phyloP scores from a whole-genome alignment of 768 basidiomycete genomes.

The Leccinum olivaceopallidum region DNA sequence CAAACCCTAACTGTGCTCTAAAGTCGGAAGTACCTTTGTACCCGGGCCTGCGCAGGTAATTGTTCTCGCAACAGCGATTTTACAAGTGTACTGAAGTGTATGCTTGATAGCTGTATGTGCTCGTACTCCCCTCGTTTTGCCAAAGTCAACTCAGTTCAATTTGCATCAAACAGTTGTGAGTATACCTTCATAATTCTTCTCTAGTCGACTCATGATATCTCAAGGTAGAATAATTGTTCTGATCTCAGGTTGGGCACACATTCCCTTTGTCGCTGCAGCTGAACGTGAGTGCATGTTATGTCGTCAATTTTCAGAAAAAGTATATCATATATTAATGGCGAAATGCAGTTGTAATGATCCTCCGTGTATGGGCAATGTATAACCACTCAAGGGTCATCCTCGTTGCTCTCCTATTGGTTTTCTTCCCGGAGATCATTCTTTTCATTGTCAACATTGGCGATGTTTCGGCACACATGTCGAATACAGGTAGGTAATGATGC shows the following conservation, averaged over 20 bases:
- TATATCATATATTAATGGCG: neutral
- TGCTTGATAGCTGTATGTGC: slow-evolving; percentile 7
- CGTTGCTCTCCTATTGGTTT: neutral
- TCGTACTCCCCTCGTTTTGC: neutral
- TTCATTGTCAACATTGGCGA: neutral
- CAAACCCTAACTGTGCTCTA: neutral
- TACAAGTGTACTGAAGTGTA: neutral
- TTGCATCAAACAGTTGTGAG: slow-evolving; percentile 6
- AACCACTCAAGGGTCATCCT: slow-evolving; percentile 2
- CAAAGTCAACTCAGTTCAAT: neutral
- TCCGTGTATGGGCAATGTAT: slow-evolving; percentile 6
- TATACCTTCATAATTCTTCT: too few species aligned
- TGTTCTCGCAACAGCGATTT: neutral
- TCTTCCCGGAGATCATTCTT: neutral
- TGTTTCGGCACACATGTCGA: neutral
- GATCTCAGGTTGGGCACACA: neutral
- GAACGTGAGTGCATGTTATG: slow-evolving; percentile 10
- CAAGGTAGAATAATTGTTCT: neutral
- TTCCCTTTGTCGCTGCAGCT: slow-evolving; percentile 6
- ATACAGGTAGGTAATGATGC: neutral
- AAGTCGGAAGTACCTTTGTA: slow-evolving; percentile 10
- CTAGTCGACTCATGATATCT: neutral
- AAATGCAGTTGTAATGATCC: slow-evolving; percentile 2
- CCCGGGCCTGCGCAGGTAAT: slow-evolving; percentile 6
- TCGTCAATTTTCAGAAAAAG: neutral